Evolutionary conservation across 768 basidiomycete genomes (phyloP).

Genomic region (Kondoa malvinella): DNA sequence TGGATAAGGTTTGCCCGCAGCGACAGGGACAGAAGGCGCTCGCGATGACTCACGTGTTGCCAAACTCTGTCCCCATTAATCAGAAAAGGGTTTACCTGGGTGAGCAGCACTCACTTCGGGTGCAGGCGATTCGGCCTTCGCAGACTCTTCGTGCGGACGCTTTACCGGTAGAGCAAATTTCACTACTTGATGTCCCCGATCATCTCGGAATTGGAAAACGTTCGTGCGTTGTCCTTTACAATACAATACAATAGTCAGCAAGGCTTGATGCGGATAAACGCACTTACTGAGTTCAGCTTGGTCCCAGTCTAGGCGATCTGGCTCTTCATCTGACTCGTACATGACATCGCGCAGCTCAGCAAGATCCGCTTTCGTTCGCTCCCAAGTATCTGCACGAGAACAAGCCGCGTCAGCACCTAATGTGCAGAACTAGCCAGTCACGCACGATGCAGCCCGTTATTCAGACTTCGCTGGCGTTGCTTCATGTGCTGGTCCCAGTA

Average conservation of each 20-base stretch:
- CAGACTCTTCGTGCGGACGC: neutral
- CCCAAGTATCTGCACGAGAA: neutral
- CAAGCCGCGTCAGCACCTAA: neutral
- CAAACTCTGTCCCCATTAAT: no score
- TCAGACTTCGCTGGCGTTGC: neutral
- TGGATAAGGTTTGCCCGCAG: no score
- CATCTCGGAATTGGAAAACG: neutral
- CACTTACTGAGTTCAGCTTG: neutral
- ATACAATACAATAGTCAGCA: no score
- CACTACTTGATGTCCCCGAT: neutral
- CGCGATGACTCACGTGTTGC: no score
- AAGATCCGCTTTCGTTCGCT: neutral
- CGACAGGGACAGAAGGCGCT: no score
- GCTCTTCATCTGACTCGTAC: neutral
- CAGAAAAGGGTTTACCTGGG: no score
- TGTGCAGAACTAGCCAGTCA: neutral
- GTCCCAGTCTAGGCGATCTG: neutral
- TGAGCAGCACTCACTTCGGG: no score
- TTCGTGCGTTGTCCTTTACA: neutral
- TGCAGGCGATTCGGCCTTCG: no score
- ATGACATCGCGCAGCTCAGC: neutral
- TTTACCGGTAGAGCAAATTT: neutral
- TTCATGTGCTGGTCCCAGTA: neutral
- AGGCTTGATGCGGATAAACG: no score
- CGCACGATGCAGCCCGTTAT: neutral